Percentiles rank a stretch among this genome's conserved stretches.
phyloP scores from a whole-genome alignment of 2,329 filamentous ascomycete species.

The Penicillium sp. region DNA sequence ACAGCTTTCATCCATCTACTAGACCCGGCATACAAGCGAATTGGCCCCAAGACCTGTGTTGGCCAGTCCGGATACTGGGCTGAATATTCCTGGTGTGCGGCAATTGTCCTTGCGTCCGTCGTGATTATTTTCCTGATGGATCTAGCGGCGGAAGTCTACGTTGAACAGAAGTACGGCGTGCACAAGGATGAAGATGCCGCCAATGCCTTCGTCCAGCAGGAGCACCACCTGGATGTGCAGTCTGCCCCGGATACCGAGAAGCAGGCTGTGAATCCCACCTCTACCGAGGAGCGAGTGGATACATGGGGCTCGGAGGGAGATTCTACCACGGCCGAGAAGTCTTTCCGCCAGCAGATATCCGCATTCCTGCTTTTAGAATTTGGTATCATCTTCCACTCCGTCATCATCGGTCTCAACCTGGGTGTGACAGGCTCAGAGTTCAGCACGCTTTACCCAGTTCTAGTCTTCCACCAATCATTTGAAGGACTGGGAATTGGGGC shows the following conservation, averaged over 20 bases:
- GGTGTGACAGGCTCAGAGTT: constrained; percentile 60
- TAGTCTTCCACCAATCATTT: constrained; percentile 64
- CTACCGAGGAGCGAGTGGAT: constrained; percentile 3
- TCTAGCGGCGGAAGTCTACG: constrained; percentile 19
- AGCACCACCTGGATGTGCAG: constrained; percentile 2
- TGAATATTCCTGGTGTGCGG: constrained; percentile 53
- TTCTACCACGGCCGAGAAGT: constrained; percentile 19
- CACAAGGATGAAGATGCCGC: constrained; percentile 13
- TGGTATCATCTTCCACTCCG: constrained; percentile 63
- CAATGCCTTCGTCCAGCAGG: constrained; percentile 6
- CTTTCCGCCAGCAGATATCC: constrained; percentile 37
- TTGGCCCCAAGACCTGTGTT: constrained; percentile 49
- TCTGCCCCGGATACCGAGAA: constrained; percentile 9
- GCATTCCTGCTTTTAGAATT: constrained; percentile 54
- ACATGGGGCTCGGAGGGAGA: not conserved
- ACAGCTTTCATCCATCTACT: constrained; percentile 50
- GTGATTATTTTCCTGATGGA: constrained; percentile 48
- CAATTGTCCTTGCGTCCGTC: constrained; percentile 49
- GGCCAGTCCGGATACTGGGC: constrained; percentile 55
- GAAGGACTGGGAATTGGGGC: constrained; percentile 64
- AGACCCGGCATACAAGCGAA: constrained; percentile 44
- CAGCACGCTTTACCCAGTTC: constrained; percentile 57
- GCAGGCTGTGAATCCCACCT: not conserved
- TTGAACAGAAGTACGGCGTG: constrained; percentile 20
- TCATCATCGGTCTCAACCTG: constrained; percentile 63